Percentiles rank a stretch among this genome's conserved stretches.
Conservation (phyloP, 2,329 filamentous ascomycete species). For the Coniochaeta sp. region DNA sequence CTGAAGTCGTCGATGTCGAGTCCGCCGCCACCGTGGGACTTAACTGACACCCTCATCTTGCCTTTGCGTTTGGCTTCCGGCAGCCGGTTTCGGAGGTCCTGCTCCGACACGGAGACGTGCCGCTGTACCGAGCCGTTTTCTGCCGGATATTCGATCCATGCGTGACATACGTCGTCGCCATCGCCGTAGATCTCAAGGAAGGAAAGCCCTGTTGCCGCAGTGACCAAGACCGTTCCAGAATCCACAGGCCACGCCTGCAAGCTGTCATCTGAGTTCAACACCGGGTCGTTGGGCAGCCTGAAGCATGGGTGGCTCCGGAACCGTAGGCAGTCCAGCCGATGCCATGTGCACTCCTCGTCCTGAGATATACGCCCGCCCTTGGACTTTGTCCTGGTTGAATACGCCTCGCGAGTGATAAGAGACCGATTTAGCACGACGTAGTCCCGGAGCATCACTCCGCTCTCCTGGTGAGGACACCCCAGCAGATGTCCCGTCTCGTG, state of each 20-base stretch:
- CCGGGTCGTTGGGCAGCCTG: conserved; percentile 67
- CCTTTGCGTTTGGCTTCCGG: conserved; percentile 67
- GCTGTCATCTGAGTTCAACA: conserved; percentile 60
- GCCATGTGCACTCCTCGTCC: conserved; percentile 85
- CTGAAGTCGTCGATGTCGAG: conserved; percentile 73
- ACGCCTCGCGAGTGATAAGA: conserved; percentile 75
- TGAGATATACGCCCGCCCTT: conserved; percentile 69
- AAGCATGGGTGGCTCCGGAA: conserved; percentile 92
- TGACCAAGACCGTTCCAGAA: conserved; percentile 66
- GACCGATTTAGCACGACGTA: conserved; percentile 79
- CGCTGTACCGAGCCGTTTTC: conserved; percentile 57
- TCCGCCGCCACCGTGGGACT: conserved; percentile 67
- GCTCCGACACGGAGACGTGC: conserved; percentile 68
- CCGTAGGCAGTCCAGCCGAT: conserved; percentile 78
- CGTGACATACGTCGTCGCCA: conserved; percentile 69
- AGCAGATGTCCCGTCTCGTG: conserved; percentile 88
- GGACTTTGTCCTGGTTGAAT: conserved; percentile 77
- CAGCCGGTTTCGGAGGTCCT: conserved; percentile 63
- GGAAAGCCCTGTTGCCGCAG: conserved; percentile 73
- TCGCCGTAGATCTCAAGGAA: conserved; percentile 78
- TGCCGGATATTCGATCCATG: conserved; percentile 74
- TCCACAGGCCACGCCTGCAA: conserved; percentile 85
- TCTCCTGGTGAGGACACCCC: conserved; percentile 83
- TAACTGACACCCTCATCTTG: conserved; percentile 64
- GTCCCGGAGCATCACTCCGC: conserved; percentile 86